Conservation (phyloP, 768 basidiomycete genomes). For the Cystobasidium ongulense region DNA sequence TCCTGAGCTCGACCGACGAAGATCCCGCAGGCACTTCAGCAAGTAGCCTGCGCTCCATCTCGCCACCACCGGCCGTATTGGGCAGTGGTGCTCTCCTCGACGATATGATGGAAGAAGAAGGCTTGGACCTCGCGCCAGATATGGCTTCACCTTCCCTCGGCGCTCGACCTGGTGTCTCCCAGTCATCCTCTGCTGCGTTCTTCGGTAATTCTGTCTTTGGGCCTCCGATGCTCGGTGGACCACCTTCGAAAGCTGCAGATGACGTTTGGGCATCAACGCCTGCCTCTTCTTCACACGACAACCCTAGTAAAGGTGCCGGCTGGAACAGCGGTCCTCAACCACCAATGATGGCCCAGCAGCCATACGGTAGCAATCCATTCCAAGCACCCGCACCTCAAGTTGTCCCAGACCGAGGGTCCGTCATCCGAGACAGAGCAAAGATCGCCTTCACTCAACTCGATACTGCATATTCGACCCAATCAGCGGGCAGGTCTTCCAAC, state of each 20-base stretch:
- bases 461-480: conserved; percentile 25
- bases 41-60: conserved; percentile 28
- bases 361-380: background rate
- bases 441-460: conserved; percentile 39
- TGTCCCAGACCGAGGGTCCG: conserved; percentile 26
- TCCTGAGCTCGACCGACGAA: conserved; percentile 24
- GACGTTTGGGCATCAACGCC: conserved; percentile 19
- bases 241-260: background rate
- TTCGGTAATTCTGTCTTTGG: conserved; percentile 21
- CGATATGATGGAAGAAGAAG: conserved; percentile 28
- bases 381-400: background rate
- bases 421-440: conserved; percentile 38
- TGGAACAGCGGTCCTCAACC: background rate
- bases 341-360: background rate
- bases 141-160: background rate
- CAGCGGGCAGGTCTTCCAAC: conserved; percentile 16
- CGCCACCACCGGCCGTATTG: conserved; percentile 29
- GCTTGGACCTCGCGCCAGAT: background rate
- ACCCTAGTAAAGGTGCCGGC: background rate
- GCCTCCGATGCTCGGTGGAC: background rate
- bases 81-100: conserved; percentile 32
- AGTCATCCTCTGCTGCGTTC: background rate
- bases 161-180: background rate
- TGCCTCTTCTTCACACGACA: background rate
- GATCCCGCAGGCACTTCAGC: conserved; percentile 29